A percentile compares a stretch with the other conserved stretches of the same genome.
Conservation (phyloP, 2,329 filamentous ascomycete genomes). For the Trematosphaeria pertusa region DNA sequence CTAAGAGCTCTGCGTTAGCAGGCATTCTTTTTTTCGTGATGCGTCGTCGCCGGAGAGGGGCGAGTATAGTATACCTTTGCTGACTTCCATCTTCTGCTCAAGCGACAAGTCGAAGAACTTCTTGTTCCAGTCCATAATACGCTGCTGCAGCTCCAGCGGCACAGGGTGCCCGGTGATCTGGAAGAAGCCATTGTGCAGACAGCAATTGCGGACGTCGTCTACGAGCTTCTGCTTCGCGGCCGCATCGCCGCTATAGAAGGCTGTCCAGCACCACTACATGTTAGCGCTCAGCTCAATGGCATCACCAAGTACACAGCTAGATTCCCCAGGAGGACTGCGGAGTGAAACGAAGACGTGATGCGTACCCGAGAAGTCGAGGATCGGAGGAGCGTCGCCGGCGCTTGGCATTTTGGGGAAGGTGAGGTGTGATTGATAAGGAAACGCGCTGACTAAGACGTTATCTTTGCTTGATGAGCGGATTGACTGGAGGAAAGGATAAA, state of each 20-base stretch:
- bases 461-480: too few relatives aligned
- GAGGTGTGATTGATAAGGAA: slow-evolving; percentile 1
- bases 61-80: slow-evolving; percentile 40
- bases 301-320: too few relatives aligned
- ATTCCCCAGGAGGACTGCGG: not conserved
- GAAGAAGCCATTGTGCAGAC: slow-evolving; percentile 53
- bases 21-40: too few relatives aligned
- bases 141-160: slow-evolving; percentile 46
- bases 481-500: too few relatives aligned
- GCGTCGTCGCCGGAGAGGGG: not conserved
- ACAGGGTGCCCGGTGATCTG: slow-evolving; percentile 54
- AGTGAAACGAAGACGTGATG: not conserved
- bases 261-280: slow-evolving; percentile 20
- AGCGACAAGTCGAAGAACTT: slow-evolving; percentile 51
- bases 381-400: slow-evolving; percentile 31
- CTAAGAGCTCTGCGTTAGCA: too few relatives aligned
- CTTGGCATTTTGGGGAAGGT: slow-evolving; percentile 27
- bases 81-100: slow-evolving; percentile 50
- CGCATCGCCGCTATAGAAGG: slow-evolving; percentile 35
- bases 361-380: slow-evolving; percentile 37
- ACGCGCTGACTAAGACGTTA: not conserved
- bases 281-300: too few relatives aligned
- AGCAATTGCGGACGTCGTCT: slow-evolving; percentile 37
- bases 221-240: slow-evolving; percentile 34
- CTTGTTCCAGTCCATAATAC: slow-evolving; percentile 49